Conservation (phyloP, 768 basidiomycete genomes). For the Gymnopilus dilepis region DNA sequence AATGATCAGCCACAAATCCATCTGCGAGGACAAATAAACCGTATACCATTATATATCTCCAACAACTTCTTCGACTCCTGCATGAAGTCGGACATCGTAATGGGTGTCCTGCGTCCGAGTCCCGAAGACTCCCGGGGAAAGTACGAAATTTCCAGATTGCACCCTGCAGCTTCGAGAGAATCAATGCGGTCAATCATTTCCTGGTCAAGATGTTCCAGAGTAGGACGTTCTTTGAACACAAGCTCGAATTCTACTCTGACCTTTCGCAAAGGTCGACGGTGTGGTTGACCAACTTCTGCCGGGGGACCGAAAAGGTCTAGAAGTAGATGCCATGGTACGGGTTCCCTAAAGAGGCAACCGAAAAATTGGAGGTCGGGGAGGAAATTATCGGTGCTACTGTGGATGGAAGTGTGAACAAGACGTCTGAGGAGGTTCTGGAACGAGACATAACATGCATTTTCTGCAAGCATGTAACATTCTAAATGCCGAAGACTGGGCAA, state of each 20-base stretch:
- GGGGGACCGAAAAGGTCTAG: neutral
- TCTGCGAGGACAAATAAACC: no score
- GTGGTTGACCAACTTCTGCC: neutral
- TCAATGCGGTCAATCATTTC: neutral
- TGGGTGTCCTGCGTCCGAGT: no score
- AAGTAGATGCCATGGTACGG: neutral
- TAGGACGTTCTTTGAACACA: neutral
- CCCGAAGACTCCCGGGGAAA: no score
- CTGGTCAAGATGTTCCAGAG: neutral
- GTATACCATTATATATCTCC: no score
- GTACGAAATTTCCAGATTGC: neutral
- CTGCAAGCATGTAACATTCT: neutral
- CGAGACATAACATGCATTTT: neutral
- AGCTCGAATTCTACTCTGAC: neutral
- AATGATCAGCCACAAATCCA: no score
- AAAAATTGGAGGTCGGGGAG: neutral
- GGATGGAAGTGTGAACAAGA: neutral
- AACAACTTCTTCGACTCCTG: no score
- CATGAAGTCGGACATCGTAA: no score
- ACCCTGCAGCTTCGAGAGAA: neutral
- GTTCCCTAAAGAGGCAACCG: neutral
- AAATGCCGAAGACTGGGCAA: neutral
- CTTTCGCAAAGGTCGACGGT: neutral
- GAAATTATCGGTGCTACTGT: neutral
- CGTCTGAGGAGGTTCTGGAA: neutral